phyloP scores from a whole-genome alignment of 345 rosid species.

The Hirschfeldia incana region DNA sequence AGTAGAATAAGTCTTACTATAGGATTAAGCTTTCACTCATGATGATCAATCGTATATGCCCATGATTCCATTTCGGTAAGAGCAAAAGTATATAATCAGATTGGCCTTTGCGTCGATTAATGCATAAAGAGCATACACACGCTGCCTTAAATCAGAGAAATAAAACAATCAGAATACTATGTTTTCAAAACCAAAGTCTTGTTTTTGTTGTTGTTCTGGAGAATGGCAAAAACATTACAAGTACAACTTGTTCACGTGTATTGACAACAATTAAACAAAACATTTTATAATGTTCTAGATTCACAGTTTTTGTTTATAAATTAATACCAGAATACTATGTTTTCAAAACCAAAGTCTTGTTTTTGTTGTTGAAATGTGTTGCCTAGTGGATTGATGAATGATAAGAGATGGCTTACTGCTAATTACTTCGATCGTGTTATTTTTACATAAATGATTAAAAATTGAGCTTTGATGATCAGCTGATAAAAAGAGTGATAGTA shows the following conservation, averaged over 20 bases:
- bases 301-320: too few species aligned
- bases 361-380: background rate
- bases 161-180: background rate
- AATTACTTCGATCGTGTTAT: slow-evolving; percentile 15
- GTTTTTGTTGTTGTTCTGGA: background rate
- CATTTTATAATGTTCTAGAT: too few species aligned
- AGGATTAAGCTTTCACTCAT: too few species aligned
- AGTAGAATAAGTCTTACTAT: too few species aligned
- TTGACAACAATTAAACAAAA: slow-evolving; percentile 4
- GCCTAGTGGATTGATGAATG: background rate
- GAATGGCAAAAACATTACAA: background rate
- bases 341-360: too few species aligned
- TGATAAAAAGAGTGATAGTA: background rate
- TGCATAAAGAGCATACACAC: background rate
- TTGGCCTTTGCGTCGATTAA: too few species aligned
- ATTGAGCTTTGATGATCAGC: slow-evolving; percentile 9
- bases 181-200: background rate
- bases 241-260: slow-evolving; percentile 37
- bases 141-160: background rate
- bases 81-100: background rate
- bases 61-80: background rate
- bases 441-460: background rate
- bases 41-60: too few species aligned
- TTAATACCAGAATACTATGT: too few species aligned
- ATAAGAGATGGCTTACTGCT: background rate